A percentile compares a stretch with the other conserved stretches of the same genome.
Evolutionary conservation across 495 filamentous ascomycete genomes (phyloP).

Genomic region (Hypoxylon fragiforme): DNA sequence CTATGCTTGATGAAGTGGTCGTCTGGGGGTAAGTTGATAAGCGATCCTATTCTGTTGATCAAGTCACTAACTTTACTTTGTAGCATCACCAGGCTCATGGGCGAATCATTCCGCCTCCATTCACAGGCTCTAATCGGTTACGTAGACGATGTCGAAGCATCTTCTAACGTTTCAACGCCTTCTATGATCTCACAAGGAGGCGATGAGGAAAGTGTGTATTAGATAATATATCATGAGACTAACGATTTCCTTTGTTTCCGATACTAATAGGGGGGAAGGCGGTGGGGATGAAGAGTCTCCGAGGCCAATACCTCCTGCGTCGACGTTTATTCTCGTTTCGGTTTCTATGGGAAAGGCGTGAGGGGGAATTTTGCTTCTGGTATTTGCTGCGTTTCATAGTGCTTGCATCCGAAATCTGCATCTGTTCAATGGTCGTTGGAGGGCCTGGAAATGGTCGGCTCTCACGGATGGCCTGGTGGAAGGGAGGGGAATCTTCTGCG

Average conservation of each 20-base stretch:
- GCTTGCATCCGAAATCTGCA: slow-evolving; percentile 44
- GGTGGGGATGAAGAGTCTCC: slow-evolving; percentile 44
- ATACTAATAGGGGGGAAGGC: slow-evolving; percentile 33
- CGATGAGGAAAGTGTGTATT: slow-evolving; percentile 64
- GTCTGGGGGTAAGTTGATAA: slow-evolving; percentile 79
- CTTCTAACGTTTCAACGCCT: slow-evolving; percentile 61
- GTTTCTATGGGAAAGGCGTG: slow-evolving; percentile 39
- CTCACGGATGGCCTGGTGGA: slow-evolving; percentile 38
- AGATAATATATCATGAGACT: slow-evolving; percentile 44
- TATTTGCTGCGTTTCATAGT: slow-evolving; percentile 38
- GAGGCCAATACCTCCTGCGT: slow-evolving; percentile 55
- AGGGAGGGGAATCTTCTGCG: slow-evolving; percentile 43
- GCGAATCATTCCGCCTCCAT: slow-evolving; percentile 96
- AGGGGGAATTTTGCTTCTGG: slow-evolving; percentile 29
- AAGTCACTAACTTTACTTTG: slow-evolving; percentile 50
- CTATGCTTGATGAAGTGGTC: slow-evolving; percentile 97
- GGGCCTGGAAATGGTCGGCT: slow-evolving; percentile 46
- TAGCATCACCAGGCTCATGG: slow-evolving; percentile 97
- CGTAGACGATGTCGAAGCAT: slow-evolving; percentile 71
- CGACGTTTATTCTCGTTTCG: slow-evolving; percentile 33
- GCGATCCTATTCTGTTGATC: not conserved
- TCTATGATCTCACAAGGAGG: slow-evolving; percentile 65
- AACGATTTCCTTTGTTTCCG: slow-evolving; percentile 52
- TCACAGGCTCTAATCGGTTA: slow-evolving; percentile 92
- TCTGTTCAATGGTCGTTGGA: slow-evolving; percentile 51